A percentile compares a stretch with the other conserved stretches of the same genome.
phyloP scores from a whole-genome alignment of 768 basidiomycete genomes.

The Kwoniella sp. region DNA sequence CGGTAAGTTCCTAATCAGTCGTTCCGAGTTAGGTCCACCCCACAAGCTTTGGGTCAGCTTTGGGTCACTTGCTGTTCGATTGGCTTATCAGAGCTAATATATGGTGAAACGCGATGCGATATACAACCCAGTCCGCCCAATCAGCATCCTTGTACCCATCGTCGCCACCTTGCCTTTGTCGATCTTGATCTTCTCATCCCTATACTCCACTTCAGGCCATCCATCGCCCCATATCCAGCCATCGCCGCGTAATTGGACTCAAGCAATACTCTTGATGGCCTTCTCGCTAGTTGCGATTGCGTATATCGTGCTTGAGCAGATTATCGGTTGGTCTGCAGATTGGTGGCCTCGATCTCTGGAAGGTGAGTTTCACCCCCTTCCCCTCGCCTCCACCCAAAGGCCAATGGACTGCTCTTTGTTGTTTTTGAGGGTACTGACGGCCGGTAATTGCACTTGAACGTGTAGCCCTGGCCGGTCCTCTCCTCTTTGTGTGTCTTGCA shows the following conservation, averaged over 20 bases:
- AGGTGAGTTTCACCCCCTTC: slow-evolving; percentile 10
- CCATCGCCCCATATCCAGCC: slow-evolving; percentile 13
- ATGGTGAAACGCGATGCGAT: too few relatives aligned
- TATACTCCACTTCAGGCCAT: slow-evolving; percentile 15
- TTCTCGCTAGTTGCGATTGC: neutral
- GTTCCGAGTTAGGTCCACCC: too few relatives aligned
- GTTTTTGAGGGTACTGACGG: too few relatives aligned
- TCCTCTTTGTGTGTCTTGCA: neutral
- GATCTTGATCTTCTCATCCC: slow-evolving; percentile 3
- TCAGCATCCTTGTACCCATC: slow-evolving; percentile 6
- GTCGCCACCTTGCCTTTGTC: slow-evolving; percentile 2
- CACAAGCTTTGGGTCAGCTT: too few relatives aligned
- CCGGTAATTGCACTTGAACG: too few relatives aligned
- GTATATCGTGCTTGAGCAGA: slow-evolving; percentile 5
- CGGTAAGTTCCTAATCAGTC: neutral
- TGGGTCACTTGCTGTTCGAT: too few relatives aligned
- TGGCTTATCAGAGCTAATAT: neutral
- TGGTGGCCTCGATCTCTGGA: slow-evolving; percentile 3
- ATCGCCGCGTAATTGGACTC: neutral
- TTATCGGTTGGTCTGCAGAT: slow-evolving; percentile 5
- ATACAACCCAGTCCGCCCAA: slow-evolving; percentile 7
- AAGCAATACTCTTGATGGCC: neutral
- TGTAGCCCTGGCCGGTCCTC: neutral
- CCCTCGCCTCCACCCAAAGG: too few relatives aligned
- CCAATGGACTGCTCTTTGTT: too few relatives aligned